Base-by-base conservation (phyloP, 768 basidiomycete species). In the Agrocybe pediades region DNA sequence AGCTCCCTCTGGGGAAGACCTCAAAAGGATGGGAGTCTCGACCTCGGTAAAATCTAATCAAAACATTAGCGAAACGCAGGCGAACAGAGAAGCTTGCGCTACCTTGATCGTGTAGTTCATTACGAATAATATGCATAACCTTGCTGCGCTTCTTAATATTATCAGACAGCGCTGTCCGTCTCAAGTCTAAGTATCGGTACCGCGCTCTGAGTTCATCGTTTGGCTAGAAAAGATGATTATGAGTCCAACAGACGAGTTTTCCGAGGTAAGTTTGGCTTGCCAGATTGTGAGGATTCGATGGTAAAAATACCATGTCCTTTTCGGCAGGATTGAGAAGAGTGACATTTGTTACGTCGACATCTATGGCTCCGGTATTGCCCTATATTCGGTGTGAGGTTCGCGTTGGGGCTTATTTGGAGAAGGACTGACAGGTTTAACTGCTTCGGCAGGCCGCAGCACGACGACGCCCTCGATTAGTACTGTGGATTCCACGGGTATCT, bases 1-100 rank as follows among this genome's bases (percentile, higher is more conserved):
- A 1, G 95, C 95, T 25, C 95, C 95, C 74, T 98, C 95, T 19
- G 94, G 93, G 2, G 94, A 90, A 7, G 95, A 96, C 66, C 90
- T 87, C 24, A 98, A 80, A 19, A 98, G 79, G 49, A 94, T 79
- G 23, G 95, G 95, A 0, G 95, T 98, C 69, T 98, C 95, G 26
- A 98, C 90, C 68, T 97, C 95, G 49, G 85, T 77, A 70, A 98
- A 98, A 63, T 82, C 95, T 97, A 61, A 42, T 24, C 9, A 24
- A 62, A 54, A 42, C 44, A 51, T 60, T 19, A 50, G 27, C 30
- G 21, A 33, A 19, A 17, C 26, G 41, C 26, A 41, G 13, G 42
- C 20, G n/a, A 7, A 46, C 8, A 2, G 5, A 46, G 45, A 40
- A 15, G 24, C 16, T 33, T 33, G 33, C 46, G 17, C 43, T 62